These are phyloP conservation scores for Rheum nobile DNA, from an alignment of 148 eudicot species.

Conservation along the genomic window DNA sequence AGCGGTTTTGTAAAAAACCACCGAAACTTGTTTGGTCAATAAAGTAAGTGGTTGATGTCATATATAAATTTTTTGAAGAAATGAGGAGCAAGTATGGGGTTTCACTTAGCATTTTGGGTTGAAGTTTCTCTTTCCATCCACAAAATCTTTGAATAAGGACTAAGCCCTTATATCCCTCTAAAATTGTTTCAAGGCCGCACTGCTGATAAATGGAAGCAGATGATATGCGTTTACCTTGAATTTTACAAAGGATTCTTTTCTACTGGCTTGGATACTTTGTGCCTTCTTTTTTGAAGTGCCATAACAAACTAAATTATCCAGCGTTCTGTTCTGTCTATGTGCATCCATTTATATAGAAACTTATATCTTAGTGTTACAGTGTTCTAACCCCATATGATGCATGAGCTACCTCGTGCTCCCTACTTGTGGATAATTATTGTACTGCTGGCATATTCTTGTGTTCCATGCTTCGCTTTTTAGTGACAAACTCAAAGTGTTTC, in stretches of 20 bases:
- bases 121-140: not conserved
- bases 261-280: not conserved
- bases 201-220: not conserved
- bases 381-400: not conserved
- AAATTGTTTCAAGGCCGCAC: not conserved
- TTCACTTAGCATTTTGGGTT: not conserved
- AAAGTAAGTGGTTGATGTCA: not conserved
- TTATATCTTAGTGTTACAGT: not conserved
- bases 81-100: not conserved
- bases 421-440: not conserved
- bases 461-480: not conserved
- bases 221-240: not conserved
- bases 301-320: not conserved
- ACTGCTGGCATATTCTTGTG: not conserved
- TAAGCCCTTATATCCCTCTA: not conserved
- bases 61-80: not conserved
- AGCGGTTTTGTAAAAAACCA: not conserved
- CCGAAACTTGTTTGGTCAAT: not conserved
- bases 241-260: not conserved
- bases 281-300: not conserved
- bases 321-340: not conserved
- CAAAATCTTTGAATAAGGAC: not conserved
- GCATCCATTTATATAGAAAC: not conserved
- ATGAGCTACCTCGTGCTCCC: not conserved
- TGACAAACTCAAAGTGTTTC: not conserved